Percentiles rank a stretch among this genome's conserved stretches.
phyloP scores from a whole-genome alignment of 768 basidiomycete species.

The Tulasnella sp. region DNA sequence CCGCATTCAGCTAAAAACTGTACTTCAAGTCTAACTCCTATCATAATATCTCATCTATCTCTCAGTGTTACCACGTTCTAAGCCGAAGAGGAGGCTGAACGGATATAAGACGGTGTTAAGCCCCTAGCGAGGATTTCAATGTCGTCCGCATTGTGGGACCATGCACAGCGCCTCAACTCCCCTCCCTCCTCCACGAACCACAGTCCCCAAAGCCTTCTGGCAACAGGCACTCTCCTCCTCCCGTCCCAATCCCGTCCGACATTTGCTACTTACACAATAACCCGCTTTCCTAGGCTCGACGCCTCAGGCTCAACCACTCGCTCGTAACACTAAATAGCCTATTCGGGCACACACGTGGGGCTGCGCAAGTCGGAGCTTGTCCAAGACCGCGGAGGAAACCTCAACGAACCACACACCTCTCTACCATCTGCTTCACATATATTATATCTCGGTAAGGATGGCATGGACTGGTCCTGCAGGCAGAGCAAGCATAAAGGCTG shows the following conservation, averaged over 20 bases:
- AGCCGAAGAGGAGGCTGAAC: neutral
- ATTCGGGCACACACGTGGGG: neutral
- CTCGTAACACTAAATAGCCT: neutral
- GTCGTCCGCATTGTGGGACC: neutral
- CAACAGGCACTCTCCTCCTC: neutral
- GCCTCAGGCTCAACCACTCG: neutral
- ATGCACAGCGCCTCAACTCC: neutral
- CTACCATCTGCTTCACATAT: neutral
- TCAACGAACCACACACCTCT: neutral
- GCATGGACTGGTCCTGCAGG: neutral
- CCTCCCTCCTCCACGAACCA: neutral
- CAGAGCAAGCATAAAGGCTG: neutral
- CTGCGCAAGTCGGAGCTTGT: neutral
- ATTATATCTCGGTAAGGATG: neutral
- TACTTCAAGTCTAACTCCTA: neutral
- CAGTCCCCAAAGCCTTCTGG: neutral
- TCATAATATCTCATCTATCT: neutral
- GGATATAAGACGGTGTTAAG: conserved; percentile 1
- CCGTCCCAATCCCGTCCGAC: neutral
- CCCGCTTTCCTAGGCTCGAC: neutral
- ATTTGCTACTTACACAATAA: neutral
- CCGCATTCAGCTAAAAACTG: neutral
- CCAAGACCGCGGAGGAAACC: neutral
- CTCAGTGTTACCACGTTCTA: neutral
- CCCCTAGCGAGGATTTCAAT: neutral